Base-by-base conservation (phyloP, 2,329 filamentous ascomycete genomes). In the Microdochium bolleyi region DNA sequence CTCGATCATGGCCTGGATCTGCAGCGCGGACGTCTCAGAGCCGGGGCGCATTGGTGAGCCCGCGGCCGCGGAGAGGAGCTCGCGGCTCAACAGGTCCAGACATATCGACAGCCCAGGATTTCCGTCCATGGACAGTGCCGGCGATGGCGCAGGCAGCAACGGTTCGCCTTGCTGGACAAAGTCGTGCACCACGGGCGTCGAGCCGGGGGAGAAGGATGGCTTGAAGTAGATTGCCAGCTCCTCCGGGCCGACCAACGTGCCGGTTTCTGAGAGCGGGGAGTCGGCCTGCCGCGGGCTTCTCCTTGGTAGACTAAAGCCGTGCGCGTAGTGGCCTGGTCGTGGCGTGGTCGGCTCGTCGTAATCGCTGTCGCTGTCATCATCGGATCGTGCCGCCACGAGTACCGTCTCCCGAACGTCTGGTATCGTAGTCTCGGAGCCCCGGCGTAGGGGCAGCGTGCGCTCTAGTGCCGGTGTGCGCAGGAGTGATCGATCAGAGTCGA, bases 1-100 rank as follows among this genome's bases (percentile, higher is more conserved):
- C 58, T 81, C 78, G 50, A 82, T 82, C 78, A 82, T 81, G 46
- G 77, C 70, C 73, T 75, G 76, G 19, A 81, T 62, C 59, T 82
- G 78, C 41, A 82, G 60, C 1, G 73, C 71, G 14, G 77, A 71
- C 0, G 70, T 68, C 34, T 74, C 68, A 2, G 63, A 49, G 38
- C 53, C 62, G 16, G 62, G 52, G 2, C 58, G 61, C 10, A 53
- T 19, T 21, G 61, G 53, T 51, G 63, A 63, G 51, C 51, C 62
- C 34, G 48, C 65, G 55, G 49, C 62, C 52, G 72, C 72, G 0
- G 73, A 71, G 1, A 74, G 71, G 9, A 82, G 65, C 55, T 82
- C 77, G 21, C 69, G 69, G 3, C 71, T 73, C 38, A 82, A 67
- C 2, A 82, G 67, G 51, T 79, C 72, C 10, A 79, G 63, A 50